Conservation (phyloP, 352 stramenopile species). For the Globisporangium heterothallicum region DNA sequence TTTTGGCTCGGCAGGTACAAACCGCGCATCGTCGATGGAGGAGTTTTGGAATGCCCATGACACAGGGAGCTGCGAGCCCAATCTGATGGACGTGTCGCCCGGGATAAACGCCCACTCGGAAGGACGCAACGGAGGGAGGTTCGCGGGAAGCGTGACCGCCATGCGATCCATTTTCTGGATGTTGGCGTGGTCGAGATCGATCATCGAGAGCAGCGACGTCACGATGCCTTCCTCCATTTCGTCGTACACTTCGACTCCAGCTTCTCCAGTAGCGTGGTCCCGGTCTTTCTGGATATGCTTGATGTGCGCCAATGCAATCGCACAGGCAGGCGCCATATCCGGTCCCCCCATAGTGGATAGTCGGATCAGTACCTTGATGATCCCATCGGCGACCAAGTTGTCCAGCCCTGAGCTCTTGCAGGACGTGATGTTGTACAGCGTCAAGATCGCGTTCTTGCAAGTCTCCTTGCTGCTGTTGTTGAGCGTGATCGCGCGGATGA, state of each 20-base stretch:
- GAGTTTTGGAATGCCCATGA: slow-evolving; percentile 71
- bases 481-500: slow-evolving; percentile 36
- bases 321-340: slow-evolving; percentile 67
- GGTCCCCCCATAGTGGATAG: slow-evolving; percentile 36
- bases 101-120: slow-evolving; percentile 54
- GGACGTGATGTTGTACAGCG: slow-evolving; percentile 70
- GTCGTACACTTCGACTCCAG: slow-evolving; percentile 27
- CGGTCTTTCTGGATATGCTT: slow-evolving; percentile 66
- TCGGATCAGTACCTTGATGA: slow-evolving; percentile 60
- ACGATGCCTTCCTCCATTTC: slow-evolving; percentile 72
- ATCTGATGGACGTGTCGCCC: slow-evolving; percentile 31
- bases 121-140: slow-evolving; percentile 31
- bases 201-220: slow-evolving; percentile 67
- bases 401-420: slow-evolving; percentile 42
- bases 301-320: slow-evolving; percentile 69
- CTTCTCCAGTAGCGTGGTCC: slow-evolving; percentile 15
- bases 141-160: slow-evolving; percentile 41
- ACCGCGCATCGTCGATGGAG: slow-evolving; percentile 61
- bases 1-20: slow-evolving; percentile 57
- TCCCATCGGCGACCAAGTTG: slow-evolving; percentile 37
- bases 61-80: slow-evolving; percentile 43
- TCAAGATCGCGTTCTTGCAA: slow-evolving; percentile 55
- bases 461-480: slow-evolving; percentile 31
- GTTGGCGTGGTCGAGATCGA: slow-evolving; percentile 57
- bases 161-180: slow-evolving; percentile 71